These are phyloP conservation scores for Meyerozyma sp. DNA, from an alignment of 1,139 yeast species.

Conservation along the genomic window DNA sequence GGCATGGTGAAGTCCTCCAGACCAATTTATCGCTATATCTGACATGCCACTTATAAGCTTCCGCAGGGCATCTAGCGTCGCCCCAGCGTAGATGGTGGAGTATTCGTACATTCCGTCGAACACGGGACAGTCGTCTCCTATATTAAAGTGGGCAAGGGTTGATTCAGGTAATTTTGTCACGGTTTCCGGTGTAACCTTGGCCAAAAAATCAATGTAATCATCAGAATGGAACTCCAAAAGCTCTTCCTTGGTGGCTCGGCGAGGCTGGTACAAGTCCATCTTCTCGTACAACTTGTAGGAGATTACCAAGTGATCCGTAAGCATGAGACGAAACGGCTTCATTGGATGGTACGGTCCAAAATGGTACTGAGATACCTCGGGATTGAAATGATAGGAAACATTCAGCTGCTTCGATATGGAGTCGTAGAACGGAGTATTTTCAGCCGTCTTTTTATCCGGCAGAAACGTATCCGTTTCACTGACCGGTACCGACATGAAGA, in stretches of 20 bases:
- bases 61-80: constrained; percentile 87
- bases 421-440: constrained; percentile 56
- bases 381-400: constrained; percentile 87
- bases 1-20: constrained; percentile 97
- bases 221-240: constrained; percentile 76
- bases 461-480: constrained; percentile 32
- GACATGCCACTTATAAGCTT: constrained; percentile 79
- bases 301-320: constrained; percentile 87
- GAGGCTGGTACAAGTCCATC: constrained; percentile 85
- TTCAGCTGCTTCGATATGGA: constrained; percentile 35
- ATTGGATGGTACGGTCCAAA: constrained; percentile 94
- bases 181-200: constrained; percentile 78
- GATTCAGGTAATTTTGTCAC: constrained; percentile 51
- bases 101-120: constrained; percentile 93
- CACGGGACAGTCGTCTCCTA: constrained; percentile 97
- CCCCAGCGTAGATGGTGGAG: constrained; percentile 83
- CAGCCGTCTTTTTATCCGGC: constrained; percentile 53
- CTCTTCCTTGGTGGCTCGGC: constrained; percentile 78
- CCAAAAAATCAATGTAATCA: constrained; percentile 79
- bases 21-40: constrained; percentile 95
- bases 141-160: constrained; percentile 72
- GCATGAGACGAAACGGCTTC: constrained; percentile 95
- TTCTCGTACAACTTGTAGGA: constrained; percentile 81
- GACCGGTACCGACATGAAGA: constrained; percentile 12
- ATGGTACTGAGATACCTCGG: constrained; percentile 75